phyloP scores from a whole-genome alignment of 768 basidiomycete genomes.

The Mrakia blollopis region DNA sequence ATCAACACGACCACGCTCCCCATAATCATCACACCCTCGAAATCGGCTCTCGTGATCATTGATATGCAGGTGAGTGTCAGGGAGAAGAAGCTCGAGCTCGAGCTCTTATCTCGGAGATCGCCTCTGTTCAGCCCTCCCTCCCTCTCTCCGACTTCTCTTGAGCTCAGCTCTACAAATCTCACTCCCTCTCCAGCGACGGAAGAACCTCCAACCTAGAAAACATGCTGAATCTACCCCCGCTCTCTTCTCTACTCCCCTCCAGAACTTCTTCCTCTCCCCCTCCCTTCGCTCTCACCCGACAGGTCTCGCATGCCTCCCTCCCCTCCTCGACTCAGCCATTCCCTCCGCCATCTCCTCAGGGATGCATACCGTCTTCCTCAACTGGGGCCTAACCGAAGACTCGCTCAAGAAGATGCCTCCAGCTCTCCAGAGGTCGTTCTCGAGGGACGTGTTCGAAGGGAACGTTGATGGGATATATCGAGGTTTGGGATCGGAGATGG shows the following conservation, averaged over 20 bases:
- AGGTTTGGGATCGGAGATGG: constrained; percentile 11
- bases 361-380: constrained; percentile 23
- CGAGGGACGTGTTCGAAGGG: background rate
- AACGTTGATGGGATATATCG: background rate
- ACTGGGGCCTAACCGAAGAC: constrained; percentile 26
- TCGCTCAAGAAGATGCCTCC: constrained; percentile 30
- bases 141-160: too few relatives aligned
- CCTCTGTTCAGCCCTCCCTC: too few relatives aligned
- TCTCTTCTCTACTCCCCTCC: background rate
- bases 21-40: background rate
- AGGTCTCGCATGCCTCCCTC: constrained; percentile 7
- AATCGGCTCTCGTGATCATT: constrained; percentile 24
- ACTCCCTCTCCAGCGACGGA: background rate
- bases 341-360: constrained; percentile 16
- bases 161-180: background rate
- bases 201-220: too few relatives aligned
- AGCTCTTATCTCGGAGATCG: too few relatives aligned
- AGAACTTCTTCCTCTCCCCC: constrained; percentile 29
- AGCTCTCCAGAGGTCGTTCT: constrained; percentile 11
- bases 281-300: background rate
- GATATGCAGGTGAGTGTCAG: constrained; percentile 20
- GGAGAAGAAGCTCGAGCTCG: background rate
- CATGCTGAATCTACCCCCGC: too few relatives aligned
- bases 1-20: constrained; percentile 6
- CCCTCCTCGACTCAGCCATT: constrained; percentile 13